These are phyloP conservation scores for Clitopilus passeckerianus DNA, from an alignment of 768 basidiomycete species.

Conservation along the genomic window DNA sequence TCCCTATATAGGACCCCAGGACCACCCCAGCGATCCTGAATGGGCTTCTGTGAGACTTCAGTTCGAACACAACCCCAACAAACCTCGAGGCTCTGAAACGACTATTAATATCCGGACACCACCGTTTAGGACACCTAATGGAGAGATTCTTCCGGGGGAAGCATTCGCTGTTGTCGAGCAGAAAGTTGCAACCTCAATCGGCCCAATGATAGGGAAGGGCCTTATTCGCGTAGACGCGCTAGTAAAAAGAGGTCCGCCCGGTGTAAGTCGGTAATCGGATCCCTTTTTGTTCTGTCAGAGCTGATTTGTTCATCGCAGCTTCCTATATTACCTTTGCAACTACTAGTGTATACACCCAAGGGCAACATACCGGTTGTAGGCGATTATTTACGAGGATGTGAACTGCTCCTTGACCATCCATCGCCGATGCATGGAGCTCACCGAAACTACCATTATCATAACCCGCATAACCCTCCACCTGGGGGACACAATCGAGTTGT, in stretches of 20 bases:
- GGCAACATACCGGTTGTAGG: conserved; percentile 86
- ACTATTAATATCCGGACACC: conserved; percentile 71
- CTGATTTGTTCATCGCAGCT: conserved; percentile 40
- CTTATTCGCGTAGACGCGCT: conserved; percentile 78
- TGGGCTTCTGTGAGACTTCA: conserved; percentile 69
- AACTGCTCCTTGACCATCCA: conserved; percentile 79
- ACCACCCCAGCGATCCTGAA: conserved; percentile 42
- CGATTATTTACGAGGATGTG: conserved; percentile 61
- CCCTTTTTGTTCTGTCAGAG: conserved; percentile 10
- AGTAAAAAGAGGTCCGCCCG: conserved; percentile 57
- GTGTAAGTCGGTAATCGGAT: conserved; percentile 30
- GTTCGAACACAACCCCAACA: conserved; percentile 61
- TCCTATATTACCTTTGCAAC: conserved; percentile 76
- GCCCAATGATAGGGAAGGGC: conserved; percentile 82
- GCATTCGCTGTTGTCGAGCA: conserved; percentile 84
- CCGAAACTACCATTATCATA: conserved; percentile 69
- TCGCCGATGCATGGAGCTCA: conserved; percentile 57
- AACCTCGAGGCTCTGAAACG: conserved; percentile 57
- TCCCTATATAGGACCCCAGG: conserved; percentile 51
- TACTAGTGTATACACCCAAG: conserved; percentile 92
- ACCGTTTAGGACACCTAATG: conserved; percentile 39
- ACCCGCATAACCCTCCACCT: conserved; percentile 83
- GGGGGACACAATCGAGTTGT: conserved; percentile 51
- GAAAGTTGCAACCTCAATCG: conserved; percentile 72
- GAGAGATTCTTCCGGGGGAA: conserved; percentile 56